phyloP scores from a whole-genome alignment of 1,139 yeast genomes.

The Meyerozyma smithsonii region DNA sequence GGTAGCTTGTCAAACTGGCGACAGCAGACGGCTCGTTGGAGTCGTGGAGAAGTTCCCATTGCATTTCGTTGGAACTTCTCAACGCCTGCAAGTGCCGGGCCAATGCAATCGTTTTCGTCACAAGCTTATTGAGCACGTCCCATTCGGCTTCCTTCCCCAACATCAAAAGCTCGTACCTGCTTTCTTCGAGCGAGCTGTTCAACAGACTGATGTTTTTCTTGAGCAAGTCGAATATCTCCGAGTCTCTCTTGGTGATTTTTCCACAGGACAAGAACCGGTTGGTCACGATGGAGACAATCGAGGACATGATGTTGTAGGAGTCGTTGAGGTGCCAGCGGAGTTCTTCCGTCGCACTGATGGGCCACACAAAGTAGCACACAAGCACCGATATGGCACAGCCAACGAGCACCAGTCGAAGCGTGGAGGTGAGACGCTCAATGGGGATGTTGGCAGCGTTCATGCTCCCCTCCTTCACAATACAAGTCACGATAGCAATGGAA shows the following conservation, averaged over 20 bases:
- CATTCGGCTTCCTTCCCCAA: conserved; percentile 56
- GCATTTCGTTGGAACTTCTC: conserved; percentile 63
- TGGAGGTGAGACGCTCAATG: conserved; percentile 47
- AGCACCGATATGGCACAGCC: conserved; percentile 60
- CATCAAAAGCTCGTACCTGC: conserved; percentile 54
- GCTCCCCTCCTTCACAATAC: conserved; percentile 75
- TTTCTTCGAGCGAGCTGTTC: conserved; percentile 49
- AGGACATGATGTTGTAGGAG: conserved; percentile 51
- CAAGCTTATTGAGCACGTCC: conserved; percentile 39
- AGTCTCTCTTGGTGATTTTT: conserved; percentile 35
- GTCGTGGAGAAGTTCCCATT: conserved; percentile 45
- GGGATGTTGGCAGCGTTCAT: conserved; percentile 61
- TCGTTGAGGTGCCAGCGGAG: conserved; percentile 47
- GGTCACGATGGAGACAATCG: conserved; percentile 45
- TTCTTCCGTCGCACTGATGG: conserved; percentile 50
- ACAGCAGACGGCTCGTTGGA: conserved; percentile 9
- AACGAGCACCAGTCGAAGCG: conserved; percentile 53
- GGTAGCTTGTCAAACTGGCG: conserved; percentile 17
- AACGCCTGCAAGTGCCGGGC: conserved; percentile 64
- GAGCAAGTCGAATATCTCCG: conserved; percentile 30
- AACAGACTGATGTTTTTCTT: conserved; percentile 38
- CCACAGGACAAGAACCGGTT: conserved; percentile 53
- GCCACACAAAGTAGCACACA: conserved; percentile 62
- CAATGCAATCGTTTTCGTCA: conserved; percentile 48
- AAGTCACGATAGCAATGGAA: conserved; percentile 65